These are phyloP conservation scores for Infundibulicybe gibba DNA, from an alignment of 768 basidiomycete genomes.

Conservation along the genomic window DNA sequence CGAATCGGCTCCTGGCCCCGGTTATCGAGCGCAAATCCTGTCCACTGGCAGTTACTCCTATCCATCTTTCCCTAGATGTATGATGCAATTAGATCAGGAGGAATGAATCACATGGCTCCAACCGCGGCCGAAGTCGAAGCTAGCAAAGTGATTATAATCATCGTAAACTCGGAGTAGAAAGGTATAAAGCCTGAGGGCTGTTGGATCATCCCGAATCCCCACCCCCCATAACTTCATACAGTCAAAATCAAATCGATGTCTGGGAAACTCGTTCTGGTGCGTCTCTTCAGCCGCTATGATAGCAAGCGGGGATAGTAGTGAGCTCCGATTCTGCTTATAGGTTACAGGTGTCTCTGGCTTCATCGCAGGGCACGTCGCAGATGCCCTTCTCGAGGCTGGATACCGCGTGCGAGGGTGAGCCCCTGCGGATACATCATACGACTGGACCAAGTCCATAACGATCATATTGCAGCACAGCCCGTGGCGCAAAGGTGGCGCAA, in stretches of 20 bases:
- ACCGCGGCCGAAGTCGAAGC: neutral
- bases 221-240: neutral
- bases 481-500: slow-evolving; percentile 2
- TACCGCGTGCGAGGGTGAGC: slow-evolving; percentile 7
- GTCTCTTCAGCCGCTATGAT: neutral
- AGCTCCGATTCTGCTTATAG: neutral
- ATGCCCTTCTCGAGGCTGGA: slow-evolving; percentile 9
- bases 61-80: neutral
- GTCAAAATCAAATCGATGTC: neutral
- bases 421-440: neutral
- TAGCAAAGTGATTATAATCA: neutral
- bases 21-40: neutral
- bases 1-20: no score
- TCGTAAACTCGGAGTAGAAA: neutral
- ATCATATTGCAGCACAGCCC: slow-evolving; percentile 2
- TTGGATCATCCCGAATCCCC: neutral
- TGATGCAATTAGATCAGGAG: neutral
- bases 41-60: neutral
- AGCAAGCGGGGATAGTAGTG: neutral
- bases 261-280: slow-evolving; percentile 3
- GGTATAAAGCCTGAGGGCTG: neutral
- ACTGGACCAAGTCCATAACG: neutral
- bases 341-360: slow-evolving; percentile 14
- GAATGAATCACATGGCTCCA: neutral
- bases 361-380: slow-evolving; percentile 11